phyloP scores from a whole-genome alignment of 441 rosid species.

The Daphne laureola region DNA sequence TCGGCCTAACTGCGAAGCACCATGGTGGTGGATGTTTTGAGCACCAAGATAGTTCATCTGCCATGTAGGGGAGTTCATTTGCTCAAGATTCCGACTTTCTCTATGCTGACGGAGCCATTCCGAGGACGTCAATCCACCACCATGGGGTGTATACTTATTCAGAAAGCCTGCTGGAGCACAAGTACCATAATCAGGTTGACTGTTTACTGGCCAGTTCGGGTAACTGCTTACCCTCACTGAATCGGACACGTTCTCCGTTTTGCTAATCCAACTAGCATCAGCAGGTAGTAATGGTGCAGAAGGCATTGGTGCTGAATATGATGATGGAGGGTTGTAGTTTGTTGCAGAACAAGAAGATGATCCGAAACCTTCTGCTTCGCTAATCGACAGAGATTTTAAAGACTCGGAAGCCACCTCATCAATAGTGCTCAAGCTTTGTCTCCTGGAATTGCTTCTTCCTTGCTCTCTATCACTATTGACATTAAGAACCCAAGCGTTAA shows the following conservation, averaged over 20 bases:
- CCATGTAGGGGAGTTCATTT: constrained; percentile 21
- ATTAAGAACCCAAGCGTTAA: constrained; percentile 73
- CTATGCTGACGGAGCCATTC: constrained; percentile 95
- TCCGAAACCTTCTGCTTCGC: constrained; percentile 20
- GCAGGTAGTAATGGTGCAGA: constrained; percentile 92
- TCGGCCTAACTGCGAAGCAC: constrained; percentile 32
- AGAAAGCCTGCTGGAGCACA: constrained; percentile 24
- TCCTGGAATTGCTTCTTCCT: constrained; percentile 26
- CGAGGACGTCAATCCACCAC: constrained; percentile 54
- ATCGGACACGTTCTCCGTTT: constrained; percentile 22
- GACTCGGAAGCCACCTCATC: constrained; percentile 47
- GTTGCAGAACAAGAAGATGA: constrained; percentile 19
- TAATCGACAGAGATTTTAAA: constrained; percentile 42
- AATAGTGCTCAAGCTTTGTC: constrained; percentile 38
- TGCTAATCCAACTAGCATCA: constrained; percentile 50
- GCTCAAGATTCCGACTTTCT: constrained; percentile 49
- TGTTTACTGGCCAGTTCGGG: constrained; percentile 28
- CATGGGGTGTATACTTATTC: constrained; percentile 31
- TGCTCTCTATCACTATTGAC: constrained; percentile 29
- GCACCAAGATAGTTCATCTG: constrained; percentile 29
- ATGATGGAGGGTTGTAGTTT: constrained; percentile 22
- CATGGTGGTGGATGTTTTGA: constrained; percentile 23
- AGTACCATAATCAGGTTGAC: constrained; percentile 20
- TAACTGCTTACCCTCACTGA: constrained; percentile 22
- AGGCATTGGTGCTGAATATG: constrained; percentile 59